phyloP scores from a whole-genome alignment of 768 basidiomycete species.

The Boletus rubroflammeus region DNA sequence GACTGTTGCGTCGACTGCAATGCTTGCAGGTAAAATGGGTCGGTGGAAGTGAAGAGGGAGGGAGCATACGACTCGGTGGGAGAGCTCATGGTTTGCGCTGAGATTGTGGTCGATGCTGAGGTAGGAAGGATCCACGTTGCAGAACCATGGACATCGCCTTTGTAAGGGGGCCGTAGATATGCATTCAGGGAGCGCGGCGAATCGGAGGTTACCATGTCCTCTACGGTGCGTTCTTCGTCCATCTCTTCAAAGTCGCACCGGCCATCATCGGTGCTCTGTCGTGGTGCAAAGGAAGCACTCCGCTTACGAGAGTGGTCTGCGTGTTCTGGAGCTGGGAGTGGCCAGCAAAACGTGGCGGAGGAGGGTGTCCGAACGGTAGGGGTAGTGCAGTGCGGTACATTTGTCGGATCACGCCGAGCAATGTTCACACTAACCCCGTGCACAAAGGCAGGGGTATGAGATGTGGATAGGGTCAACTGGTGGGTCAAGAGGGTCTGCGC shows the following conservation, averaged over 20 bases:
- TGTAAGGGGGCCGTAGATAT: slow-evolving; percentile 25
- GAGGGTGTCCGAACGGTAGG: slow-evolving; percentile 37
- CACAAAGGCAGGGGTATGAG: slow-evolving; percentile 16
- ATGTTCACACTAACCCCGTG: slow-evolving; percentile 22
- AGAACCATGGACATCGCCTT: slow-evolving; percentile 11
- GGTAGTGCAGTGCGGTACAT: slow-evolving; percentile 39
- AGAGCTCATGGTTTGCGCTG: slow-evolving; percentile 11
- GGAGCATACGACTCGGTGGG: slow-evolving; percentile 23
- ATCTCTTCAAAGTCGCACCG: slow-evolving; percentile 36
- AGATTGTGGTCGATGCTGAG: slow-evolving; percentile 14
- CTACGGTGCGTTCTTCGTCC: slow-evolving; percentile 45
- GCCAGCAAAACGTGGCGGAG: slow-evolving; percentile 30
- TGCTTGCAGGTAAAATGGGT: slow-evolving; percentile 48
- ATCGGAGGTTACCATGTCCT: slow-evolving; percentile 40
- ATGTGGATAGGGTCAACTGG: slow-evolving; percentile 22
- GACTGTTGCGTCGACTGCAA: slow-evolving; percentile 36
- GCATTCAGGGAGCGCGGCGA: slow-evolving; percentile 27
- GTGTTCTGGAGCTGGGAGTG: slow-evolving; percentile 22
- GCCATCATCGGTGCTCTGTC: slow-evolving; percentile 25
- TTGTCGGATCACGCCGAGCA: slow-evolving; percentile 29
- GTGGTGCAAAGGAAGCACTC: slow-evolving; percentile 25
- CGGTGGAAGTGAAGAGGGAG: slow-evolving; percentile 43
- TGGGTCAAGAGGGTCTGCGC: slow-evolving; percentile 41
- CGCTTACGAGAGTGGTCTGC: slow-evolving; percentile 25
- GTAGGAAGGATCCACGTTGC: slow-evolving; percentile 23